Base-by-base conservation (phyloP, 2,329 filamentous ascomycete species). In the Fusarium chaquense region DNA sequence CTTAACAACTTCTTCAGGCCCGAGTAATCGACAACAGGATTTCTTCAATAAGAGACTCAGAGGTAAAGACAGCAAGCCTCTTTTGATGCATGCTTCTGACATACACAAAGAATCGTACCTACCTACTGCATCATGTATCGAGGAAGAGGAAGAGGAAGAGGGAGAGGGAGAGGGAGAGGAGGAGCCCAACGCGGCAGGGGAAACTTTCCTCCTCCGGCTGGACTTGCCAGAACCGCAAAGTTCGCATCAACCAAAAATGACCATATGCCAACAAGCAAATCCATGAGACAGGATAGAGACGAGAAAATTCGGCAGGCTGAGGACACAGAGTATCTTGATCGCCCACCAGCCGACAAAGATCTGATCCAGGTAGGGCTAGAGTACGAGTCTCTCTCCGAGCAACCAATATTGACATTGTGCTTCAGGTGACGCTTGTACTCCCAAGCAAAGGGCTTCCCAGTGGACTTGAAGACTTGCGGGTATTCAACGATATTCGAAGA, bases 401-500 rank as follows among this genome's bases (percentile, higher is more conserved):
- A 38, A 45, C 5, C 22, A 6, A 20, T n/a, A 28, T 47, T 66
- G n/a, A 71, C 36, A 38, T 30, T 24, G 15, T 13, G 15, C 13
- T 47, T 12, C 9, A 63, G 45, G 22, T 51, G 71, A 70, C 67
- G 6, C 71, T 79, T 24, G 73, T 80, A 2, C 67, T 80, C 28
- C 75, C 79, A 2, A 74, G 73, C 6, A 64, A 75, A 20, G 65
- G 74, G 22, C 54, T 78, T 2, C 77, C 78, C 1, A 53, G 24
- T 22, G 73, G 65, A 3, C 46, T 81, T 4, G 69, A 76, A 26
- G 61, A 75, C 2, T 58, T 69, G 8, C 36, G 40, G 0, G 64
- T 56, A 3, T 57, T 81, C 7, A 66, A 80, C 26, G 61, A 68
- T 5, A 73, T 81, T 18, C 72, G 79, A 4, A 71, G 58, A 38